A percentile compares a stretch with the other conserved stretches of the same genome.
phyloP scores from a whole-genome alignment of 495 filamentous ascomycete genomes.

The Trichocladium uniseriatum region DNA sequence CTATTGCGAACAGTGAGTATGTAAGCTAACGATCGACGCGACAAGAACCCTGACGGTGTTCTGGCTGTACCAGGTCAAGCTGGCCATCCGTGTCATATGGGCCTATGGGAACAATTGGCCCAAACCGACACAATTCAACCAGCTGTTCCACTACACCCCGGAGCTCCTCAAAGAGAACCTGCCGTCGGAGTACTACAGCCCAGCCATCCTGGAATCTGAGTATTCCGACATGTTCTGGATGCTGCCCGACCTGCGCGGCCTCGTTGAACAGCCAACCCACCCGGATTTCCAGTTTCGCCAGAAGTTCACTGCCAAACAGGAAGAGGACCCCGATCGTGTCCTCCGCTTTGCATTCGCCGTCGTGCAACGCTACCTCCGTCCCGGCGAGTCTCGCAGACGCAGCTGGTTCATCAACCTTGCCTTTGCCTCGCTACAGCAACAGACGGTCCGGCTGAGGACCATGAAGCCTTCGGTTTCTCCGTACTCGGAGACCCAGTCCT shows the following conservation, averaged over 20 bases:
- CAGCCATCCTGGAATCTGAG: constrained; percentile 5
- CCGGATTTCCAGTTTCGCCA: background rate
- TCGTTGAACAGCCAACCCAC: background rate
- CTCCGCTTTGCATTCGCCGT: constrained; percentile 13
- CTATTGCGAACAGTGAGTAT: no score
- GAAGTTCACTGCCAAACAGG: background rate
- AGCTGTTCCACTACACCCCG: constrained; percentile 6
- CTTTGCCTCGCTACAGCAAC: constrained; percentile 9
- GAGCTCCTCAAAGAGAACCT: constrained; percentile 9
- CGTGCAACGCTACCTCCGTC: constrained; percentile 13
- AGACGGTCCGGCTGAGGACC: constrained; percentile 7
- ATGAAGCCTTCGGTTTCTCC: background rate
- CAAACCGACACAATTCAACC: background rate
- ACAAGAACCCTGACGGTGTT: constrained; percentile 19
- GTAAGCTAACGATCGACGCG: no score
- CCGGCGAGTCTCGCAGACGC: constrained; percentile 8
- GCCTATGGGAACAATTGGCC: background rate
- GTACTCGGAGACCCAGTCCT: constrained; percentile 15
- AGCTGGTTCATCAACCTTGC: constrained; percentile 19
- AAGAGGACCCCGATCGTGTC: constrained; percentile 5
- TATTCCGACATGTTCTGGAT: constrained; percentile 13
- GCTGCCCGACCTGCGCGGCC: constrained; percentile 11
- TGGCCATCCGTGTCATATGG: constrained; percentile 1
- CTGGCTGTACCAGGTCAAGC: constrained; percentile 20
- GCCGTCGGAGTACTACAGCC: constrained; percentile 11